Evolutionary conservation across 73 alveolate genomes (phyloP).

Genomic region (Durusdinium trenchii): DNA sequence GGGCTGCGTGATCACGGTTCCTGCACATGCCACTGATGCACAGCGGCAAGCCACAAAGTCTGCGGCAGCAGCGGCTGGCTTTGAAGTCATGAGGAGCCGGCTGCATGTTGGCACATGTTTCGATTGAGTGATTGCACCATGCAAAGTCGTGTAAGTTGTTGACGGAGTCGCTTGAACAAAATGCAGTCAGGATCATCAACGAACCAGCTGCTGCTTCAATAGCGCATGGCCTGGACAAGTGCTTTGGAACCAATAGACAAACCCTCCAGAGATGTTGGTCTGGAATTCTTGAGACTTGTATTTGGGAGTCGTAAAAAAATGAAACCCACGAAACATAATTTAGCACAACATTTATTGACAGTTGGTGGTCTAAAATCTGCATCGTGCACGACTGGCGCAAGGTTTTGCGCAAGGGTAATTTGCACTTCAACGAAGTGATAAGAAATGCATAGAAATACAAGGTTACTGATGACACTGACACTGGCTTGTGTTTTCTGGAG

Average conservation of each 20-base stretch:
- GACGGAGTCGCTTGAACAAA: not conserved
- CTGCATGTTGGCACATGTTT: not conserved
- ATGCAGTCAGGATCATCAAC: conserved; percentile 97
- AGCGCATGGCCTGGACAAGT: conserved; percentile 98
- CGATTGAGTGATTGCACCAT: not conserved
- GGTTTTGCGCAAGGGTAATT: too few species aligned
- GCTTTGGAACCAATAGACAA: conserved; percentile 96
- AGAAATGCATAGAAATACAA: too few species aligned
- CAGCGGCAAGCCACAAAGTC: conserved; percentile 12
- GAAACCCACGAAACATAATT: too few species aligned
- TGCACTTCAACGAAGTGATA: too few species aligned
- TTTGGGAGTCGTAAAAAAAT: not conserved
- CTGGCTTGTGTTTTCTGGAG: too few species aligned
- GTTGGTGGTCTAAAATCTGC: too few species aligned
- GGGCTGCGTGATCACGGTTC: conserved; percentile 35
- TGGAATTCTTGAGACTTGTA: not conserved
- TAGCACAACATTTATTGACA: too few species aligned
- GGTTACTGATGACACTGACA: too few species aligned
- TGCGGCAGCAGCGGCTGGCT: conserved; percentile 31
- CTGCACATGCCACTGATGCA: not conserved
- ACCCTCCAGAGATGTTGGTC: conserved; percentile 96
- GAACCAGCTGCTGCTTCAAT: conserved; percentile 99
- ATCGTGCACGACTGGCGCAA: too few species aligned
- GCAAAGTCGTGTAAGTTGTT: not conserved
- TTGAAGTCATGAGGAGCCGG: not conserved